Percentiles rank a stretch among this genome's conserved stretches.
These are phyloP conservation scores for Globomyces sp. DNA, from an alignment of 371 early-diverging fungal genomes.

Conservation along the genomic window DNA sequence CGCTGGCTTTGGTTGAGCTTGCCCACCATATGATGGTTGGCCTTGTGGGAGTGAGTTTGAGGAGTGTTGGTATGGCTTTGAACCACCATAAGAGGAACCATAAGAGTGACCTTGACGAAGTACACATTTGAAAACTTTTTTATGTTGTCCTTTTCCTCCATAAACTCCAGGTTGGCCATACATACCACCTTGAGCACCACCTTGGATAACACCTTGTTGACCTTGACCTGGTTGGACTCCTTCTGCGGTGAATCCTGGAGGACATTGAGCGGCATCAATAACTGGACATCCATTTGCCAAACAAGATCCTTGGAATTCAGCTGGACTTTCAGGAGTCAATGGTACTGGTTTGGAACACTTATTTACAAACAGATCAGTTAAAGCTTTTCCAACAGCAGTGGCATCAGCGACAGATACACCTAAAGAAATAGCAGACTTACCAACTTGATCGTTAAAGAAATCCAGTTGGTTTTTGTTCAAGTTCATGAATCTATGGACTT, in stretches of 20 bases:
- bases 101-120: too few relatives aligned
- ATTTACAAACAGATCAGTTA: conserved; percentile 6
- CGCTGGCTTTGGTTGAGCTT: too few relatives aligned
- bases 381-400: conserved; percentile 2
- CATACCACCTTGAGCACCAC: not conserved
- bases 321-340: not conserved
- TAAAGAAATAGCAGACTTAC: conserved; percentile 14
- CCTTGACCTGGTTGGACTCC: too few relatives aligned
- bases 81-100: too few relatives aligned
- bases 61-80: too few relatives aligned
- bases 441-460: conserved; percentile 18
- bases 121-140: too few relatives aligned
- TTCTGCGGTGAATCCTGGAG: not conserved
- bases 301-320: conserved; percentile 11
- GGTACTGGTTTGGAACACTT: conserved; percentile 14
- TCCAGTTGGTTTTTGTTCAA: conserved; percentile 8
- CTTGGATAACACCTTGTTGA: not conserved
- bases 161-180: too few relatives aligned
- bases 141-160: too few relatives aligned
- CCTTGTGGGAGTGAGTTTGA: too few relatives aligned
- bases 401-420: conserved; percentile 14
- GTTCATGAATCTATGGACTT: conserved; percentile 21
- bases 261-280: conserved; percentile 3
- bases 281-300: conserved; percentile 5
- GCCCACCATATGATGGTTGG: too few relatives aligned